A percentile compares a stretch with the other conserved stretches of the same genome.
These are phyloP conservation scores for Clitopilus hobsonii DNA, from an alignment of 768 basidiomycete species.

Conservation along the genomic window DNA sequence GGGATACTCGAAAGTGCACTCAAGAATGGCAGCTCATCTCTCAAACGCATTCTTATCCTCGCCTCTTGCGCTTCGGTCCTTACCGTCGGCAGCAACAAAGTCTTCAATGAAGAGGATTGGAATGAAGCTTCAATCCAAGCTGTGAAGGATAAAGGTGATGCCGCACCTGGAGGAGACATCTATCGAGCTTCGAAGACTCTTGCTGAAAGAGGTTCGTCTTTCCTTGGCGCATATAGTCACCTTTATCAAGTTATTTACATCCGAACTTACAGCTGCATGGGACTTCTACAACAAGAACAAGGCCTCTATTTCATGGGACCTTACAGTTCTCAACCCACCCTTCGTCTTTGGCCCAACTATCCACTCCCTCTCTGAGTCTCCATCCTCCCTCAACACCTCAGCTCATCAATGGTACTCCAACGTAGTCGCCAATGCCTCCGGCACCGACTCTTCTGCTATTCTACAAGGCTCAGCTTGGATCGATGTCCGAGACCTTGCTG, in stretches of 20 bases:
- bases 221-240: neutral
- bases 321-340: slow-evolving; percentile 49
- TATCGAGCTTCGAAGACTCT: slow-evolving; percentile 59
- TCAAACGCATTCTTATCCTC: slow-evolving; percentile 63
- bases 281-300: slow-evolving; percentile 33
- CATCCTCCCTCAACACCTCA: slow-evolving; percentile 35
- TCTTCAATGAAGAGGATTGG: slow-evolving; percentile 53
- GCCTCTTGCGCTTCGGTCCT: slow-evolving; percentile 50
- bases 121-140: slow-evolving; percentile 43
- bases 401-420: slow-evolving; percentile 22
- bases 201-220: slow-evolving; percentile 45
- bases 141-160: slow-evolving; percentile 44
- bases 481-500: slow-evolving; percentile 46
- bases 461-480: slow-evolving; percentile 24
- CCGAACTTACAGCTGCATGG: slow-evolving; percentile 32
- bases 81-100: slow-evolving; percentile 14
- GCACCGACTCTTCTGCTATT: slow-evolving; percentile 15
- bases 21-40: slow-evolving; percentile 38
- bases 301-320: slow-evolving; percentile 41
- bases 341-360: slow-evolving; percentile 30
- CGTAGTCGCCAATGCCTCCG: slow-evolving; percentile 13
- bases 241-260: neutral
- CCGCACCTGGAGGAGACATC: slow-evolving; percentile 32
- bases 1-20: slow-evolving; percentile 55
- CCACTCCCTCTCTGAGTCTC: slow-evolving; percentile 26